Evolutionary conservation across 1,284 basidiomycete genomes (phyloP).

Genomic region (Rhodotorula sp.): DNA sequence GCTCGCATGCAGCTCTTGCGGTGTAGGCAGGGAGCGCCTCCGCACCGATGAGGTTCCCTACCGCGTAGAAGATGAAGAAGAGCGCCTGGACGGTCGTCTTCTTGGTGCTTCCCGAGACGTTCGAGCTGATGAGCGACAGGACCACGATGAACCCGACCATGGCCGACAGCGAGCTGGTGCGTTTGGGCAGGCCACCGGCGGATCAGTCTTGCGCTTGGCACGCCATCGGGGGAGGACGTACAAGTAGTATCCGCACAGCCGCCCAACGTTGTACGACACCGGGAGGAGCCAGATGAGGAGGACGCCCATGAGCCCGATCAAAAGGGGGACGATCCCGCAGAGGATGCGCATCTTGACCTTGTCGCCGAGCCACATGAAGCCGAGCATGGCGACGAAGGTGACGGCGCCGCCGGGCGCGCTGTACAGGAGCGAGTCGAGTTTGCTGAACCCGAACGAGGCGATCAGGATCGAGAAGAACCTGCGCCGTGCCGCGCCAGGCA

Average conservation of each 20-base stretch:
- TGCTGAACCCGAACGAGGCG: conserved; percentile 6
- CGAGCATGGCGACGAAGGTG: conserved; percentile 5
- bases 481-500: neutral
- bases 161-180: neutral
- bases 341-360: neutral
- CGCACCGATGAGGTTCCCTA: conserved; percentile 17
- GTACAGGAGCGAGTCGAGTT: conserved; percentile 10
- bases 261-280: neutral
- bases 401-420: conserved; percentile 13
- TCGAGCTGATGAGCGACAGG: conserved; percentile 10
- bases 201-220: neutral
- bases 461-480: conserved; percentile 14
- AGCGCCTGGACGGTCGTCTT: conserved; percentile 21
- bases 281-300: conserved; percentile 19
- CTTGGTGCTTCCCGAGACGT: conserved; percentile 1
- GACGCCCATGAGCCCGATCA: conserved; percentile 10
- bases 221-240: neutral
- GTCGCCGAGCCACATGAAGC: conserved; percentile 15
- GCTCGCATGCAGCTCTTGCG: neutral
- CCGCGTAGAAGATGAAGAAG: conserved; percentile 21
- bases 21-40: neutral
- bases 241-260: conserved; percentile 20
- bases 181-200: neutral
- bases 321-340: neutral
- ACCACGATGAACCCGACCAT: conserved; percentile 4